Evolutionary conservation across 345 rosid genomes (phyloP).

Genomic region (Euphorbia lathyris): DNA sequence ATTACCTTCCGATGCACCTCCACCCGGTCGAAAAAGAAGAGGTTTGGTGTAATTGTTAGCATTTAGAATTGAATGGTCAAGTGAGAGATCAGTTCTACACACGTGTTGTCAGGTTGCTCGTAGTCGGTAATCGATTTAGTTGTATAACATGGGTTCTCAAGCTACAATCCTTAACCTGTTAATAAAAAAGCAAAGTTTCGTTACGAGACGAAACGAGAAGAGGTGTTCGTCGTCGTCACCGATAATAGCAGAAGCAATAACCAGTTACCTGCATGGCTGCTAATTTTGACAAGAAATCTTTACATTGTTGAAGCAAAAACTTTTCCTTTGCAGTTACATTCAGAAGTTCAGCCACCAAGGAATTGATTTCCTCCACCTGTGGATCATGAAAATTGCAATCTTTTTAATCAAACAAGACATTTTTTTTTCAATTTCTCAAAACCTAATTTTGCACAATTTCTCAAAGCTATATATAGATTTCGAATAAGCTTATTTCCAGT

Average conservation of each 20-base stretch:
- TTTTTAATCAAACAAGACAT: background rate
- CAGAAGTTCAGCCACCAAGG: constrained; percentile 57
- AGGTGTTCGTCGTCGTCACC: background rate
- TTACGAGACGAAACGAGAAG: constrained; percentile 15
- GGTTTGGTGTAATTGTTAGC: constrained; percentile 50
- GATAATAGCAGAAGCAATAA: background rate
- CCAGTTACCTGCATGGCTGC: constrained; percentile 72
- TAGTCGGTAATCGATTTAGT: constrained; percentile 43
- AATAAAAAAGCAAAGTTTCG: background rate
- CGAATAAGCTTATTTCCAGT: constrained; percentile 2
- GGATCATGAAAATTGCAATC: constrained; percentile 5
- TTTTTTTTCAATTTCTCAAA: background rate
- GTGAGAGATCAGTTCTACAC: constrained; percentile 62
- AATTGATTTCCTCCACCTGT: constrained; percentile 80
- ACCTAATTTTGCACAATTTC: background rate
- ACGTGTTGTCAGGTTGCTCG: constrained; percentile 63
- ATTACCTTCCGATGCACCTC: constrained; percentile 38
- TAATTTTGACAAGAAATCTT: constrained; percentile 57
- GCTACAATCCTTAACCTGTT: constrained; percentile 82
- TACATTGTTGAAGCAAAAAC: constrained; percentile 63
- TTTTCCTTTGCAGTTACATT: constrained; percentile 63
- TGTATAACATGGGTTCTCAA: constrained; percentile 84
- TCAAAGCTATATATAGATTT: background rate
- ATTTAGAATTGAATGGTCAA: constrained; percentile 57
- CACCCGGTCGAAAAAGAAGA: constrained; percentile 33